Conservation (phyloP, 83 land plant species). For the Picea abies region DNA sequence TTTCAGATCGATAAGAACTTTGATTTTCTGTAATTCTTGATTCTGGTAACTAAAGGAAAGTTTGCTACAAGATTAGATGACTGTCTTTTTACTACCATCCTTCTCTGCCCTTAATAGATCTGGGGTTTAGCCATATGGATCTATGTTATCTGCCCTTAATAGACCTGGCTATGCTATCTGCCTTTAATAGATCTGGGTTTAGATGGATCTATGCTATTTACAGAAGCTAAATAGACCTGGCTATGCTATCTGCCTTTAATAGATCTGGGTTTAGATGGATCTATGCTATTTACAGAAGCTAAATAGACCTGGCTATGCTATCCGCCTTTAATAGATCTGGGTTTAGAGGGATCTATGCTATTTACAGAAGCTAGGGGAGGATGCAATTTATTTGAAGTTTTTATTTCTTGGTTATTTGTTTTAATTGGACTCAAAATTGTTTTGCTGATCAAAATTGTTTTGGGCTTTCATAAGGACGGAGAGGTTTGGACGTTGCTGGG, state of each 20-base stretch:
- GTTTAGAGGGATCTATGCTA: neutral
- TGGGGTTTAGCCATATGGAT: too few species aligned
- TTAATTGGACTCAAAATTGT: neutral
- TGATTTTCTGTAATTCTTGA: too few species aligned
- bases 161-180: too few species aligned
- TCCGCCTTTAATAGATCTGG: neutral
- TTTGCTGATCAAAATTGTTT: neutral
- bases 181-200: neutral
- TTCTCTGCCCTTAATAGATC: neutral
- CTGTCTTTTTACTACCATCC: neutral
- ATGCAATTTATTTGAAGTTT: neutral
- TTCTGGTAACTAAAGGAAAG: too few species aligned
- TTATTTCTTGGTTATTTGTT: neutral
- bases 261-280: neutral
- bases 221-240: neutral
- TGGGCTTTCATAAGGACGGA: constrained; percentile 31
- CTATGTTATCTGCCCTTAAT: too few species aligned
- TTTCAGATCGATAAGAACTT: too few species aligned
- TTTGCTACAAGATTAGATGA: too few species aligned
- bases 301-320: too few species aligned
- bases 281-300: neutral
- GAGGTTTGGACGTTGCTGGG: constrained; percentile 59
- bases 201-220: neutral
- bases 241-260: too few species aligned
- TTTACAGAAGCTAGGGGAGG: neutral